Evolutionary conservation across 768 basidiomycete genomes (phyloP), one percentile per base, ranked within the genome.

Genomic region (Tylopilus balloui): DNA sequence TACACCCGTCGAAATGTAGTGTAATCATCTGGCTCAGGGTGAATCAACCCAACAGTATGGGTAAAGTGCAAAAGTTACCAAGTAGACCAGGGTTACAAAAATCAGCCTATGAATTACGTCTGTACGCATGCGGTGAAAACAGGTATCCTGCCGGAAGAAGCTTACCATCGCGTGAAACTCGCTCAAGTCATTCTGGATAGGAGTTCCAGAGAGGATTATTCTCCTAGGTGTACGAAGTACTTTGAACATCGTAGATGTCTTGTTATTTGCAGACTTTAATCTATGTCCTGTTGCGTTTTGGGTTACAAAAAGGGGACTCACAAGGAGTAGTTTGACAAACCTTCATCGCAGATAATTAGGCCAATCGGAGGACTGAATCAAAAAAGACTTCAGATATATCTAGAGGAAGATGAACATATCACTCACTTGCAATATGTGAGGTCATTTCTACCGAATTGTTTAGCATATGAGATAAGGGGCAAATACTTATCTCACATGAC

Each of bases 141-240:
- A 28, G 28, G 44, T 32, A 8, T 37, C 17, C 20, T 35, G 0
- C 3, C 6, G 8, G 8, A n/a, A 45, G 14, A 17, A 31, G 59
- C 78, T 54, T 55, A 92, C 93, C 95, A 98, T 98, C 4, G 92
- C 80, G 68, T 96, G 95, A 62, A 95, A 95, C 67, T 99, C 96
- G 54, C 86, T 75, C 24, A 99, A 70, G 65, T 97, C 92, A 67
- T 99, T 99, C 65, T 98, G 96, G 35, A 99, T 89, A 1, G 96
- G 96, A 1, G 96, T 99, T 27, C 96, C 96, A 1, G 93, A 93
- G 4, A 99, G 74, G 31, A 99, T 94, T 53, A 97, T 77, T 31
- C 95, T 73, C 20, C 90, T 75, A 11, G 76, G 78, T 2, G 91
- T 92, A 41, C 77, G 76, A 24, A 99, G 71, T 4, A 78, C 76